These are phyloP conservation scores for Barnettozyma salicaria DNA, from an alignment of 805 yeast species.

Conservation along the genomic window DNA sequence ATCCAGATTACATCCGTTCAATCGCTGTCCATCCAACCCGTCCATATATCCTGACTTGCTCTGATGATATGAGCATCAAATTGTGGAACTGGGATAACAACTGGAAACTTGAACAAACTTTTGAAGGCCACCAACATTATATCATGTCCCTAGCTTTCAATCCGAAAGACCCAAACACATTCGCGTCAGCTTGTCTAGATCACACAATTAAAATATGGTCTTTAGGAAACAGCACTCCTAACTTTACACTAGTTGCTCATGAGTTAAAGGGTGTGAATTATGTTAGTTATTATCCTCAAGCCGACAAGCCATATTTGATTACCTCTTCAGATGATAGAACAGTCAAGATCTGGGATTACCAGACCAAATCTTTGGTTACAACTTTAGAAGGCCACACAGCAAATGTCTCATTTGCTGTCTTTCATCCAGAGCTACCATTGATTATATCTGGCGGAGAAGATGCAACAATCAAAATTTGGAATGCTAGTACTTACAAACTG, in stretches of 20 bases:
- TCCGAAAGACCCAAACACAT: slow-evolving; percentile 95
- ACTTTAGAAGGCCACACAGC: slow-evolving; percentile 89
- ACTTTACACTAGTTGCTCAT: slow-evolving; percentile 87
- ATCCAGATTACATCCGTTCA: slow-evolving; percentile 92
- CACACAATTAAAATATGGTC: slow-evolving; percentile 97
- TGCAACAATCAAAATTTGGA: slow-evolving; percentile 92
- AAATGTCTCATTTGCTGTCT: slow-evolving; percentile 93
- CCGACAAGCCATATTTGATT: slow-evolving; percentile 93
- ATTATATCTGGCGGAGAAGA: slow-evolving; percentile 97
- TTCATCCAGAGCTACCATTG: slow-evolving; percentile 96
- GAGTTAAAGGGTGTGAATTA: slow-evolving; percentile 91
- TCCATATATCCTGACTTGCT: slow-evolving; percentile 81
- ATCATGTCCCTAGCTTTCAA: slow-evolving; percentile 93
- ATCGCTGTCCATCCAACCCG: slow-evolving; percentile 92
- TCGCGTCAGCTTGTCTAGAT: slow-evolving; percentile 95
- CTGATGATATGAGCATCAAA: slow-evolving; percentile 87
- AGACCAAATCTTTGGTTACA: slow-evolving; percentile 92
- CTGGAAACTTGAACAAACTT: slow-evolving; percentile 86
- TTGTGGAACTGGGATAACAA: slow-evolving; percentile 97
- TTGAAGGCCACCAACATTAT: slow-evolving; percentile 94
- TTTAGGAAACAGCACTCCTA: slow-evolving; percentile 78
- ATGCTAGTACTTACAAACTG: slow-evolving; percentile 84
- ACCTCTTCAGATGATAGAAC: slow-evolving; percentile 90
- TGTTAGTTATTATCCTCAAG: slow-evolving; percentile 94
- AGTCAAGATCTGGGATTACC: slow-evolving; percentile 92